Evolutionary conservation across 352 stramenopile genomes (phyloP), one percentile per base, ranked within the genome.

Genomic region (Lagenidium giganteum): DNA sequence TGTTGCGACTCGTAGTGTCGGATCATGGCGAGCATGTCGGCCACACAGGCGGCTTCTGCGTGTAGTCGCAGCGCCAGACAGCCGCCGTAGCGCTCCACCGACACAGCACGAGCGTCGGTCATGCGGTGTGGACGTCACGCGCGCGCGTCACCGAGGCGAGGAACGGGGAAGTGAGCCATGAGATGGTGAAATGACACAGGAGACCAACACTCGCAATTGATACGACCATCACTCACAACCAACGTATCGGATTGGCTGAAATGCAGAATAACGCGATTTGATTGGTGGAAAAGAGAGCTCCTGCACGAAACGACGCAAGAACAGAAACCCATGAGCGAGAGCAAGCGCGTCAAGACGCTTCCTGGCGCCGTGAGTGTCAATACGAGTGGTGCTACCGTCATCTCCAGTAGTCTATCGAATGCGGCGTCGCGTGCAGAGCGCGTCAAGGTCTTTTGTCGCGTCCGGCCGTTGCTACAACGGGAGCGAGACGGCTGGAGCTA

Each of bases 381-480:
- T n/a, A n/a, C n/a, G n/a, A n/a, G n/a, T n/a, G n/a, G n/a, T n/a
- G n/a, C n/a, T n/a, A n/a, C n/a, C n/a, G n/a, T n/a, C n/a, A n/a
- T n/a, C n/a, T n/a, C n/a, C n/a, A n/a, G n/a, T n/a, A n/a, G n/a
- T n/a, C n/a, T n/a, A n/a, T n/a, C n/a, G 39, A 36, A 18, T 17
- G 14, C 26, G n/a, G 33, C 46, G 8, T n/a, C 46, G 14, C 47
- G 47, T 22, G 29, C 18, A 6, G 77, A 89, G 52, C 61, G 77
- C 23, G 77, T 89, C n/a, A 76, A 69, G 18, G 73, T 85, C 21
- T 89, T 77, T 44, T 87, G 74, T 33, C 74, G 77, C 7, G 24
- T 85, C 28, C 63, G 71, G 5, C 74, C 77, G 47, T 51, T 86
- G 18, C 55, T 89, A 20, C 60, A 72, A 40, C 67, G 67, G 11